A percentile compares a stretch with the other conserved stretches of the same genome.
phyloP scores from a whole-genome alignment of 345 rosid species.

The Heritiera fomes region DNA sequence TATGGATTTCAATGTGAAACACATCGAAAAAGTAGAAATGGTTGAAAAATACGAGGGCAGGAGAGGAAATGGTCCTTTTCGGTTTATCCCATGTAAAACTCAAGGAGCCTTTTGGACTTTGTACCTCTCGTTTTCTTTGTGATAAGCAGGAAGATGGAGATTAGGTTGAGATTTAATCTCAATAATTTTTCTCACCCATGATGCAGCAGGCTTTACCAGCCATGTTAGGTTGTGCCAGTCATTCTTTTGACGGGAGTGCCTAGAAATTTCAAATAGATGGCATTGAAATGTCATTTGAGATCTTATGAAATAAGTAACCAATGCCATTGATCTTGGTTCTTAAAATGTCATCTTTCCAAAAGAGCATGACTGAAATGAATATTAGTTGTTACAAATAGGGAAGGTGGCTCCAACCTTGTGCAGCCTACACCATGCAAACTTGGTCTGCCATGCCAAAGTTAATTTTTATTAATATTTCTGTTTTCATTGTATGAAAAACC shows the following conservation, averaged over 20 bases:
- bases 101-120: not conserved
- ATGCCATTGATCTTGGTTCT: no score
- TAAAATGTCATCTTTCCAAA: no score
- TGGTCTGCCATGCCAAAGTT: not conserved
- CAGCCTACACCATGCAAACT: not conserved
- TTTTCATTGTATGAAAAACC: not conserved
- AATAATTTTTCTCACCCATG: not conserved
- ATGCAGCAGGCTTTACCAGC: not conserved
- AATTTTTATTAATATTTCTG: no score
- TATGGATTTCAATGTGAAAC: not conserved
- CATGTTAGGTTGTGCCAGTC: not conserved
- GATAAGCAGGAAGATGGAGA: not conserved
- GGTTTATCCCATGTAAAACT: no score
- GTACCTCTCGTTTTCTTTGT: not conserved
- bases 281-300: no score
- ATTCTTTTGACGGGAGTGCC: not conserved
- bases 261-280: no score
- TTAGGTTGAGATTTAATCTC: not conserved
- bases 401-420: not conserved
- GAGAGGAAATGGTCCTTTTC: no score
- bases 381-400: no score
- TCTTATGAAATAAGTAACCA: no score
- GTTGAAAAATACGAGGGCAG: no score
- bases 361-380: no score
- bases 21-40: no score